These are phyloP conservation scores for Platanus orientalis DNA, from an alignment of 164 flowering plant species.

Conservation along the genomic window DNA sequence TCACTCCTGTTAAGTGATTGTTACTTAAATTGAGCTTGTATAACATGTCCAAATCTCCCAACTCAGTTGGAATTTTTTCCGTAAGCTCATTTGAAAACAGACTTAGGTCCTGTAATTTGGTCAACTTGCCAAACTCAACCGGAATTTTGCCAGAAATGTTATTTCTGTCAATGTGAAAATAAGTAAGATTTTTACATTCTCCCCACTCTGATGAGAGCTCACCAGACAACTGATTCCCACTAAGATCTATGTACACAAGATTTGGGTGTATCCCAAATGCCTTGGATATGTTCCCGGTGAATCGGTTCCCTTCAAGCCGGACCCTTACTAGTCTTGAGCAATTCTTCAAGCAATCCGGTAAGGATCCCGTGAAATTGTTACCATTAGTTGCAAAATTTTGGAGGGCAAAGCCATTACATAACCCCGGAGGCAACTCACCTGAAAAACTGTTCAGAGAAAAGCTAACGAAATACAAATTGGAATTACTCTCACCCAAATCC, in stretches of 20 bases:
- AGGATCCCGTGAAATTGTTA: slow-evolving; percentile 9
- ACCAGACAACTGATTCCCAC: slow-evolving; percentile 13
- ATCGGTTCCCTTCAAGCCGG: slow-evolving; percentile 10
- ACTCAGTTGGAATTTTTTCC: slow-evolving; percentile 8
- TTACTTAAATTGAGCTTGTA: slow-evolving; percentile 10
- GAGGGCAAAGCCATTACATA: slow-evolving; percentile 2
- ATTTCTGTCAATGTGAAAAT: neutral
- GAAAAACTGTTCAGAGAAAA: slow-evolving; percentile 7
- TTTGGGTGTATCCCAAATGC: slow-evolving; percentile 15
- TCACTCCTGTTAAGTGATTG: slow-evolving; percentile 9
- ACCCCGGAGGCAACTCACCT: slow-evolving; percentile 9
- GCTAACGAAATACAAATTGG: neutral
- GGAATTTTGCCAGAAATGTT: slow-evolving; percentile 10
- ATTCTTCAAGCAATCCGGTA: slow-evolving; percentile 11
- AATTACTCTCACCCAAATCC: slow-evolving; percentile 1
- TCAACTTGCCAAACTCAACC: neutral
- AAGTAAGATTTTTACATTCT: slow-evolving; percentile 4
- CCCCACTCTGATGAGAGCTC: slow-evolving; percentile 11
- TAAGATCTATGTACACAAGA: slow-evolving; percentile 7
- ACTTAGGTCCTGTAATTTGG: slow-evolving; percentile 4
- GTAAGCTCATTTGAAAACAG: slow-evolving; percentile 6
- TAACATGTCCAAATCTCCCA: slow-evolving; percentile 3
- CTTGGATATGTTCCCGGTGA: slow-evolving; percentile 10
- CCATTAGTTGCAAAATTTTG: neutral
- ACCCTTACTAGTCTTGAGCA: slow-evolving; percentile 11